Percentiles rank a stretch among this genome's conserved stretches.
Conservation (phyloP, 495 filamentous ascomycete species). For the Immersiella caudata region DNA sequence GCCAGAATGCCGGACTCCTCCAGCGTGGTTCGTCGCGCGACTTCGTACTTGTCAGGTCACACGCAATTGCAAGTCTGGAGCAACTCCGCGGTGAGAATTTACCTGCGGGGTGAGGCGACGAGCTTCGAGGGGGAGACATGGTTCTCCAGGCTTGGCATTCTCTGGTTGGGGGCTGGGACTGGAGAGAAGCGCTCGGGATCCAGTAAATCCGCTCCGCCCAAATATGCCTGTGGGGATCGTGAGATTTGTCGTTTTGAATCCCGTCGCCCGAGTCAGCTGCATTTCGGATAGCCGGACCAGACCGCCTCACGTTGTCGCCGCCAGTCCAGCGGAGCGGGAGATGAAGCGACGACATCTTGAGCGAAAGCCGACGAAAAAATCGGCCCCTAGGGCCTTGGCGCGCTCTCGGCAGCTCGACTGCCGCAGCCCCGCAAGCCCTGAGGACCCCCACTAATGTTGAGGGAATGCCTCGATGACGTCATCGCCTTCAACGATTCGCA, state of each 20-base stretch:
- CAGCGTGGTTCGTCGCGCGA: too few relatives aligned
- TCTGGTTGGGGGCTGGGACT: neutral
- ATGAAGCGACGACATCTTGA: neutral
- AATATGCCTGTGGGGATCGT: neutral
- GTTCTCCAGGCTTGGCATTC: too few relatives aligned
- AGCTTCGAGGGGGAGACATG: too few relatives aligned
- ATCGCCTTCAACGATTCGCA: neutral
- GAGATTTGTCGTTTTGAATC: neutral
- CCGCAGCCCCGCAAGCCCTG: neutral
- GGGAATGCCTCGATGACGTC: neutral
- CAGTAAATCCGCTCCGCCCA: neutral
- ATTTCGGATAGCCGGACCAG: neutral
- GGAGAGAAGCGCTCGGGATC: neutral
- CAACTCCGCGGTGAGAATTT: too few relatives aligned
- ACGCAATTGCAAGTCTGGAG: too few relatives aligned
- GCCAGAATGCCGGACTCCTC: too few relatives aligned
- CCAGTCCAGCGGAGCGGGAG: neutral
- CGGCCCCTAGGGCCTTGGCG: neutral
- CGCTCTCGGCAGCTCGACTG: neutral
- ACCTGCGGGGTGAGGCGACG: too few relatives aligned
- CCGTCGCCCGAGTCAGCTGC: constrained; percentile 5
- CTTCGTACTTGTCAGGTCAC: too few relatives aligned
- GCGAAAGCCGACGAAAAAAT: neutral
- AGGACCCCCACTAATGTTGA: neutral
- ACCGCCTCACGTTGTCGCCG: neutral